These are phyloP conservation scores for Didymella pomorum DNA, from an alignment of 2,329 filamentous ascomycete genomes.

Conservation along the genomic window DNA sequence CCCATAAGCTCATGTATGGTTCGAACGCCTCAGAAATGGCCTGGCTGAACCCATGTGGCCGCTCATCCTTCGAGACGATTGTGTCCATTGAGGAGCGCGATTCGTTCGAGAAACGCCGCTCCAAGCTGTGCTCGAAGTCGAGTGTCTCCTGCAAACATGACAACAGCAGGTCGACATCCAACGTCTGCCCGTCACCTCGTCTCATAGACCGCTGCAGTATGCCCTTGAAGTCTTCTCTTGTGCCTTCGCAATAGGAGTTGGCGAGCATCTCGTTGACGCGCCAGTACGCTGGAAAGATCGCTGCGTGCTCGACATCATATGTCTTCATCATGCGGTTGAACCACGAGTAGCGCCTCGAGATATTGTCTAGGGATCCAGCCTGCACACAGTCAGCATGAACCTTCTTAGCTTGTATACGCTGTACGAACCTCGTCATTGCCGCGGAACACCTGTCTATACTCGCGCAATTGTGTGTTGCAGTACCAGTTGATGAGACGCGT, in stretches of 20 bases:
- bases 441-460: constrained; percentile 94
- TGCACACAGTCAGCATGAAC: constrained; percentile 30
- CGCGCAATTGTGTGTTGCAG: constrained; percentile 93
- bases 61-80: constrained; percentile 78
- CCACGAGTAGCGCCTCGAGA: constrained; percentile 93
- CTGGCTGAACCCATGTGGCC: constrained; percentile 80
- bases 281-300: constrained; percentile 88
- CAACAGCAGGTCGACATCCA: constrained; percentile 89
- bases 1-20: constrained; percentile 95
- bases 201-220: constrained; percentile 90
- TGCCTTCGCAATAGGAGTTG: constrained; percentile 93
- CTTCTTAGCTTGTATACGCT: constrained; percentile 1
- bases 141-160: constrained; percentile 94
- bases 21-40: constrained; percentile 97
- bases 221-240: constrained; percentile 91
- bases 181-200: constrained; percentile 74
- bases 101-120: constrained; percentile 78
- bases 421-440: constrained; percentile 79
- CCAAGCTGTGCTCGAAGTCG: constrained; percentile 93
- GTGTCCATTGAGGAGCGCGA: constrained; percentile 88
- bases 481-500: constrained; percentile 92
- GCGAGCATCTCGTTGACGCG: constrained; percentile 88
- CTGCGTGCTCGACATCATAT: constrained; percentile 90
- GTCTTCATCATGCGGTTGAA: constrained; percentile 95
- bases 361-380: constrained; percentile 95